Conservation (phyloP, 805 yeast genomes). For the Schwanniomyces yamadae region DNA sequence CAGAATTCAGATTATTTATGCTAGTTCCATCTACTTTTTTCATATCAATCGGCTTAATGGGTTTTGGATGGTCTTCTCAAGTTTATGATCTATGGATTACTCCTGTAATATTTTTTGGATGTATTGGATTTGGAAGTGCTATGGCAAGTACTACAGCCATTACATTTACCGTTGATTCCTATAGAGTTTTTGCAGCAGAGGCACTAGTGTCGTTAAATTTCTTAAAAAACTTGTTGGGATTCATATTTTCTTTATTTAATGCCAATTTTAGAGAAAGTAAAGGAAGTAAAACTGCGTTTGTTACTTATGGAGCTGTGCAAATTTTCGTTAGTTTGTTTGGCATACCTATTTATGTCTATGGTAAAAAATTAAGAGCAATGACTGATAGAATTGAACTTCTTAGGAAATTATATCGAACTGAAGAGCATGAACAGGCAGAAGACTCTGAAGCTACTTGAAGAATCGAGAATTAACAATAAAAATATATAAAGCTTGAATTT, state of each 20-base stretch:
- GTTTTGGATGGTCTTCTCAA: conserved; percentile 60
- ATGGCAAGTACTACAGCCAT: conserved; percentile 62
- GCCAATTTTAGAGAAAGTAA: conserved; percentile 40
- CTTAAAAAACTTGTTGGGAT: conserved; percentile 54
- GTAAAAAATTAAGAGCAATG: conserved; percentile 51
- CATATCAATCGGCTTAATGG: conserved; percentile 54
- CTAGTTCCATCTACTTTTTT: conserved; percentile 46
- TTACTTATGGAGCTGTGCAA: conserved; percentile 54
- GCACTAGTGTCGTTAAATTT: conserved; percentile 57
- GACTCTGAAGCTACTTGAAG: no score
- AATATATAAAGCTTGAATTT: no score
- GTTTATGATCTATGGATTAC: conserved; percentile 52
- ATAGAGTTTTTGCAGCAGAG: conserved; percentile 57
- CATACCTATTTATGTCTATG: conserved; percentile 53
- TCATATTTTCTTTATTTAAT: conserved; percentile 56
- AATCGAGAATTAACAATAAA: no score
- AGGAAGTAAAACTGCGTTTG: conserved; percentile 48
- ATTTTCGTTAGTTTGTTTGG: conserved; percentile 47
- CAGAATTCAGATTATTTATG: conserved; percentile 59
- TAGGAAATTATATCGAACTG: conserved; percentile 32
- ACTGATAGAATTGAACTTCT: conserved; percentile 48
- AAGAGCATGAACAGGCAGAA: no score
- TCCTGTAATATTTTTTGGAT: conserved; percentile 55
- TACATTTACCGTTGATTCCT: conserved; percentile 57
- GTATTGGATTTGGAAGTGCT: conserved; percentile 59